These are phyloP conservation scores for Penicillium sp. DNA, from an alignment of 2,329 filamentous ascomycete species.

Conservation along the genomic window DNA sequence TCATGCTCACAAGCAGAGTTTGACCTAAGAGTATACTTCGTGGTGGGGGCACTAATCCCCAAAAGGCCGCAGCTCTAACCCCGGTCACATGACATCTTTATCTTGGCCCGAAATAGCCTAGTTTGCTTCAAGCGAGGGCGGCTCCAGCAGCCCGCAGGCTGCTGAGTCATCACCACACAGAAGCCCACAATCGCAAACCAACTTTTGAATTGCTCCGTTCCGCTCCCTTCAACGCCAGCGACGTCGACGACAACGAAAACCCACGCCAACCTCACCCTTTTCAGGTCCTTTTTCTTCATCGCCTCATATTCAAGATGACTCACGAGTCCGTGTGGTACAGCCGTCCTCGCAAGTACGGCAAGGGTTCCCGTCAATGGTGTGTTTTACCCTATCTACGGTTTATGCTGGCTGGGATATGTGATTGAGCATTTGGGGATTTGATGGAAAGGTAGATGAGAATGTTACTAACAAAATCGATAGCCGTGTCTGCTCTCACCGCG, in stretches of 20 bases:
- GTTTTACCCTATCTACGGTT: slow-evolving; percentile 42
- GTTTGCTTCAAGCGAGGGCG: background rate
- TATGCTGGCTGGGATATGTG: background rate
- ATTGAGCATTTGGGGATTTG: slow-evolving; percentile 16
- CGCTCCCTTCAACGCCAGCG: slow-evolving; percentile 35
- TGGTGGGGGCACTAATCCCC: background rate
- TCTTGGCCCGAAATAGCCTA: background rate
- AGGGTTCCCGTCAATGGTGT: slow-evolving; percentile 93
- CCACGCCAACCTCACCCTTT: slow-evolving; percentile 26
- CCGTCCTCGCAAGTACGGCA: slow-evolving; percentile 92
- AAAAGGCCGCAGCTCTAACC: background rate
- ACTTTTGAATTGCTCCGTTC: slow-evolving; percentile 5
- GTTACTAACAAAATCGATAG: slow-evolving; percentile 49
- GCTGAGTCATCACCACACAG: slow-evolving; percentile 8
- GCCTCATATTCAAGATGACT: slow-evolving; percentile 67
- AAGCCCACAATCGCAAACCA: slow-evolving; percentile 2
- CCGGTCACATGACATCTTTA: background rate
- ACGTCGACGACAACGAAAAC: slow-evolving; percentile 32
- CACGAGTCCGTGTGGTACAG: slow-evolving; percentile 99
- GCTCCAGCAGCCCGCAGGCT: too few species aligned
- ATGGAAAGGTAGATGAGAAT: slow-evolving; percentile 3
- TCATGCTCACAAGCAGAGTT: background rate
- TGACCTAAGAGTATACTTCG: background rate
- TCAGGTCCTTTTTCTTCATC: slow-evolving; percentile 32
- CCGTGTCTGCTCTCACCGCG: slow-evolving; percentile 90